Conservation (phyloP, 2,329 filamentous ascomycete genomes). For the Sordariomycetes sp. region DNA sequence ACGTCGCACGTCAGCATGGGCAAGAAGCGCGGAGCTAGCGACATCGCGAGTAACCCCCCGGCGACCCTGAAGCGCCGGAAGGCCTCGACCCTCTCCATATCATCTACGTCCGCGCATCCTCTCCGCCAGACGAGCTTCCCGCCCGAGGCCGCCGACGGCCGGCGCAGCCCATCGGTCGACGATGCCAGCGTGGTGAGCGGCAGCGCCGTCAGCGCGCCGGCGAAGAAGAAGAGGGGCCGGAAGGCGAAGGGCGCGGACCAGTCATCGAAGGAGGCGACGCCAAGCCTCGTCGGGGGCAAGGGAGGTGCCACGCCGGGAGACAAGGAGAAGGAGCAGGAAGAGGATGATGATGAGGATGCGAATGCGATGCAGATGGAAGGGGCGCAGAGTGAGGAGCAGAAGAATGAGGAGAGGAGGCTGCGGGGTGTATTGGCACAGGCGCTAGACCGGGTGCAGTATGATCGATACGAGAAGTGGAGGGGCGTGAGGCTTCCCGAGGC, state of each 20-base stretch:
- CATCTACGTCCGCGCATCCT: constrained; percentile 49
- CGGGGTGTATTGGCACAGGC: constrained; percentile 51
- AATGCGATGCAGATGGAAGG: constrained; percentile 26
- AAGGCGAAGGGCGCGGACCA: constrained; percentile 43
- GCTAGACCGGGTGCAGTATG: constrained; percentile 56
- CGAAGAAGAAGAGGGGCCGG: constrained; percentile 50
- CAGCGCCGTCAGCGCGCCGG: constrained; percentile 37
- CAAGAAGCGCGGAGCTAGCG: constrained; percentile 51
- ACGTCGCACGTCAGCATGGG: constrained; percentile 29
- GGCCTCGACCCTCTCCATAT: constrained; percentile 49
- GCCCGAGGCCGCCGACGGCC: constrained; percentile 34
- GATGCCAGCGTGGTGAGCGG: constrained; percentile 49
- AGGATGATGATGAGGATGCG: constrained; percentile 47
- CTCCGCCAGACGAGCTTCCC: constrained; percentile 76
- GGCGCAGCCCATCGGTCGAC: constrained; percentile 57
- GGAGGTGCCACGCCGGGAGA: constrained; percentile 29
- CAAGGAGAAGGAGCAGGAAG: constrained; percentile 27
- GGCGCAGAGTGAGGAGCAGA: constrained; percentile 54
- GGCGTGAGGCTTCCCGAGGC: constrained; percentile 57
- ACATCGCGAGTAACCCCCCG: constrained; percentile 39
- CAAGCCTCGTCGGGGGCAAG: constrained; percentile 32
- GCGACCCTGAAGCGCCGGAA: constrained; percentile 58
- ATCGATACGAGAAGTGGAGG: constrained; percentile 61
- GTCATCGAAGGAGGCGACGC: constrained; percentile 26
- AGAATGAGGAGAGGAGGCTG: constrained; percentile 48